Conservation (phyloP, 2,329 filamentous ascomycete species). For the Amylocarpus encephaloides region DNA sequence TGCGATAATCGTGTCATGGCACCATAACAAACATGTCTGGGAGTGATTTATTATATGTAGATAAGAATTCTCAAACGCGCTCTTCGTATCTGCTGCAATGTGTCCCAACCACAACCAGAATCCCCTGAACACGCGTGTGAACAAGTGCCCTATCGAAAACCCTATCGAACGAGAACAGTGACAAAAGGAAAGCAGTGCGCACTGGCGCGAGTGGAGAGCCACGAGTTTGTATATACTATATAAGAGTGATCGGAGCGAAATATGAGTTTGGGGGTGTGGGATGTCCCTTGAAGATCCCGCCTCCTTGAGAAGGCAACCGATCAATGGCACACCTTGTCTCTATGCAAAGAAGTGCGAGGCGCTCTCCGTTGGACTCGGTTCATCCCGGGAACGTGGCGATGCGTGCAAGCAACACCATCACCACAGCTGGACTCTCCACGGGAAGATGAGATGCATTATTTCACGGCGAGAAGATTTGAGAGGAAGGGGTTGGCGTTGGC, state of each 20-base stretch:
- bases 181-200: no score
- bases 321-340: neutral
- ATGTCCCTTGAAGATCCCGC: neutral
- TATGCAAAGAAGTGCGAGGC: neutral
- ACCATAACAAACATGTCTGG: neutral
- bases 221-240: slow-evolving; percentile 1
- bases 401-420: no score
- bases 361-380: slow-evolving; percentile 2
- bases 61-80: neutral
- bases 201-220: neutral
- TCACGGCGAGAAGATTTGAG: no score
- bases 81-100: no score
- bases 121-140: no score
- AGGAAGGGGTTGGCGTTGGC: no score
- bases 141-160: no score
- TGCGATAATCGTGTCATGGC: neutral
- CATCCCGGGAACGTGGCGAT: neutral
- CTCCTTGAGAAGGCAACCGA: neutral
- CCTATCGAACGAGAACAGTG: no score
- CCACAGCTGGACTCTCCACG: no score
- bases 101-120: no score
- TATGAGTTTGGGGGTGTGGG: neutral
- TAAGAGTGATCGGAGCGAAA: no score
- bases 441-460: no score
- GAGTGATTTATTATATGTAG: slow-evolving; percentile 3